Conservation (phyloP, 805 yeast genomes). For the Osmozyma mogii region DNA sequence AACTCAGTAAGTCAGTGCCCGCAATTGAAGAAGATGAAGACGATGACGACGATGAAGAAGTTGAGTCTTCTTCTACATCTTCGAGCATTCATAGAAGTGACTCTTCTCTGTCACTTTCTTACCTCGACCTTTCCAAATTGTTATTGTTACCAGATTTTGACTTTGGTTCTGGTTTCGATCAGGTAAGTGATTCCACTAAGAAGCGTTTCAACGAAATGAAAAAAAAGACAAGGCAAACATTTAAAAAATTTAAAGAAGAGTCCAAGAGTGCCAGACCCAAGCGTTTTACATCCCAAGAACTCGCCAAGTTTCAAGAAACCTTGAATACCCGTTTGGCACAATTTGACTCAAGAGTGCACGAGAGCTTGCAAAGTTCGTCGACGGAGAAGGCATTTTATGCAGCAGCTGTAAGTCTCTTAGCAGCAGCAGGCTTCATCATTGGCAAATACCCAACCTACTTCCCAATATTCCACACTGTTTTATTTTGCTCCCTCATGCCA, state of each 20-base stretch:
- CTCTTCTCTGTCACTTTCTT: conserved; percentile 19
- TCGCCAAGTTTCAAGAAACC: conserved; percentile 23
- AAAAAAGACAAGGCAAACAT: conserved; percentile 22
- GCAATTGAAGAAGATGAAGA: conserved; percentile 5
- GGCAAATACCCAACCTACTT: conserved; percentile 73
- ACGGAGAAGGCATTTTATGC: conserved; percentile 79
- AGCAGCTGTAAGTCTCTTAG: conserved; percentile 57
- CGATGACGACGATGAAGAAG: conserved; percentile 1
- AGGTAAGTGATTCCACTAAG: conserved; percentile 28
- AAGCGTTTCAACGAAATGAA: conserved; percentile 30
- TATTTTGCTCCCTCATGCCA: conserved; percentile 66
- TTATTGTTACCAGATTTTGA: conserved; percentile 35
- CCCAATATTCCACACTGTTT: conserved; percentile 63
- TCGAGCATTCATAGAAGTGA: conserved; percentile 7
- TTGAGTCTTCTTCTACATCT: not conserved
- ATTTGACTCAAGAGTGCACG: conserved; percentile 30
- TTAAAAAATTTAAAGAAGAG: conserved; percentile 20
- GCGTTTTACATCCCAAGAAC: conserved; percentile 14
- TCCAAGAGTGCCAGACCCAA: conserved; percentile 1
- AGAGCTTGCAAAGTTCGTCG: conserved; percentile 25
- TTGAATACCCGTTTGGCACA: conserved; percentile 23
- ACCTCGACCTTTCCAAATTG: conserved; percentile 30
- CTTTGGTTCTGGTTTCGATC: conserved; percentile 32
- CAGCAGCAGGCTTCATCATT: conserved; percentile 64
- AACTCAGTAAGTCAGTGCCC: not conserved